A percentile compares a stretch with the other conserved stretches of the same genome.
Evolutionary conservation across 192 early-diverging fungal species (phyloP).

Genomic region (Haplosporangium gracile): DNA sequence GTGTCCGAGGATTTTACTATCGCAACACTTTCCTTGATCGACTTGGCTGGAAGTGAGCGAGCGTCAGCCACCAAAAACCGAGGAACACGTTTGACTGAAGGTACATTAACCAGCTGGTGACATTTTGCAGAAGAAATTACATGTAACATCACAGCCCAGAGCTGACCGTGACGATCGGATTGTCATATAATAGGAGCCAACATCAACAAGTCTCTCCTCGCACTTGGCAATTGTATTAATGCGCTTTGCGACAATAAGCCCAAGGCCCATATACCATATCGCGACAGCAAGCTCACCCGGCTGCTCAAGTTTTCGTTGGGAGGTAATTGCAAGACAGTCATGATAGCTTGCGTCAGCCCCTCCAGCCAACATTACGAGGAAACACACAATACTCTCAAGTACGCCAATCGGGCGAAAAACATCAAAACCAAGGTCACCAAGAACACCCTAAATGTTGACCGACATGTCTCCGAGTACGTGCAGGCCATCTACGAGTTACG

Average conservation of each 20-base stretch:
- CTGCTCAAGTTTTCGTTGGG: slow-evolving; percentile 97
- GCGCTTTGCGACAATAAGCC: slow-evolving; percentile 88
- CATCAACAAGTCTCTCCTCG: slow-evolving; percentile 95
- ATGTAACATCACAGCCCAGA: neutral
- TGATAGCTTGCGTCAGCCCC: slow-evolving; percentile 94
- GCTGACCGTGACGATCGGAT: neutral
- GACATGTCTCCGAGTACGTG: slow-evolving; percentile 73
- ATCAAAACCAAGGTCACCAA: slow-evolving; percentile 93
- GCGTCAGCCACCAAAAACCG: slow-evolving; percentile 94
- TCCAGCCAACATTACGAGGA: slow-evolving; percentile 89
- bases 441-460: slow-evolving; percentile 70
- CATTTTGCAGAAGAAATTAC: neutral
- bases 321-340: slow-evolving; percentile 95
- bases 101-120: neutral
- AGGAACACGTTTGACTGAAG: slow-evolving; percentile 83
- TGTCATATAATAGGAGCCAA: slow-evolving; percentile 85
- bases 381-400: slow-evolving; percentile 96
- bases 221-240: slow-evolving; percentile 97
- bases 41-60: slow-evolving; percentile 95
- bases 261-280: slow-evolving; percentile 92
- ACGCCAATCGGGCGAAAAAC: slow-evolving; percentile 95
- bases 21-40: slow-evolving; percentile 90
- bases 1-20: slow-evolving; percentile 57
- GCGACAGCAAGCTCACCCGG: slow-evolving; percentile 97
- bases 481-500: slow-evolving; percentile 72